phyloP scores from a whole-genome alignment of 1,284 basidiomycete species.

The Moesziomyces sp. region DNA sequence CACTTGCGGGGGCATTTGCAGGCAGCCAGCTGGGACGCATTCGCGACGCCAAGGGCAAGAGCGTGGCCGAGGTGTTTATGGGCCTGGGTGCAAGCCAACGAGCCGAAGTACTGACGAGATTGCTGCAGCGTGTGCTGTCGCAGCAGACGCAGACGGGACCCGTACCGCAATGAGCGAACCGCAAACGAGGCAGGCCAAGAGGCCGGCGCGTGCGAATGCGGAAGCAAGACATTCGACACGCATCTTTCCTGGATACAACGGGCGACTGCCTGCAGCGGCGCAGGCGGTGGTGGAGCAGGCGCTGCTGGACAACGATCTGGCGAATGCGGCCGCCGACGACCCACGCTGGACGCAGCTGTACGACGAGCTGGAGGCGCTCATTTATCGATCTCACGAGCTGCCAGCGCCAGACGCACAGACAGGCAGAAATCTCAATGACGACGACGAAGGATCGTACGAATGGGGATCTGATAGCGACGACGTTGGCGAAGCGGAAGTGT shows the following conservation, averaged over 20 bases:
- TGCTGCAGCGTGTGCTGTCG: conserved; percentile 85
- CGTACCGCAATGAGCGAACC: conserved; percentile 19
- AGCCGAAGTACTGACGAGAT: conserved; percentile 80
- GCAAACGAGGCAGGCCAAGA: background rate
- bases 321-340: conserved; percentile 14
- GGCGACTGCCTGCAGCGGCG: conserved; percentile 13
- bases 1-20: conserved; percentile 61
- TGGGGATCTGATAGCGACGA: conserved; percentile 8
- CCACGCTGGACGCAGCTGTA: conserved; percentile 25
- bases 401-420: no score
- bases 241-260: conserved; percentile 17
- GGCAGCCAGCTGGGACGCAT: conserved; percentile 64
- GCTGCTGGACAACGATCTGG: conserved; percentile 19
- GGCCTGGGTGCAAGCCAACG: conserved; percentile 83
- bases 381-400: background rate
- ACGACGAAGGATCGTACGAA: conserved; percentile 2
- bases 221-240: background rate
- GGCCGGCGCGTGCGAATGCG: conserved; percentile 8
- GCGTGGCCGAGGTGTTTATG: conserved; percentile 77
- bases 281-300: conserved; percentile 27
- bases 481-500: background rate
- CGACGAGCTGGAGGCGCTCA: conserved; percentile 14
- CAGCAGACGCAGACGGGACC: conserved; percentile 33
- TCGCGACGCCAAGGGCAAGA: conserved; percentile 66
- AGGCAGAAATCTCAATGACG: background rate